phyloP scores from a whole-genome alignment of 805 yeast genomes.

The Ogataea ramenticola region DNA sequence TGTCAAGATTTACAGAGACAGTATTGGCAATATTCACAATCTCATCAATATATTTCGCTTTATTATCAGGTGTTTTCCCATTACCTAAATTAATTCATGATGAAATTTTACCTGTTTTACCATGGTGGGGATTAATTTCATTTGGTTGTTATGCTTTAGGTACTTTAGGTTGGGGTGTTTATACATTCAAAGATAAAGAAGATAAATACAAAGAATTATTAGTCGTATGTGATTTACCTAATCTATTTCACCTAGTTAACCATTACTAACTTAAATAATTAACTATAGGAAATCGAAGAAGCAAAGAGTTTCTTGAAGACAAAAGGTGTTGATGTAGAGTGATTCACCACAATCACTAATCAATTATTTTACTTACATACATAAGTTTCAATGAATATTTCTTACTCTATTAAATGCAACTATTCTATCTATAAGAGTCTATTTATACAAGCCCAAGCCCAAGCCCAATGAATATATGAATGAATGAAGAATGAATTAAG shows the following conservation, averaged over 20 bases:
- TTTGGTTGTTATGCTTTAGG: conserved; percentile 66
- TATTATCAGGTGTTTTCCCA: conserved; percentile 48
- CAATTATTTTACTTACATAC: too few species aligned
- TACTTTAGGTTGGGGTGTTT: conserved; percentile 61
- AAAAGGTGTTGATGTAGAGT: conserved; percentile 48
- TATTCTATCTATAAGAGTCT: too few species aligned
- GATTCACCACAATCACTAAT: conserved; percentile 2
- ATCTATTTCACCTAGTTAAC: too few species aligned
- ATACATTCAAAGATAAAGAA: conserved; percentile 64
- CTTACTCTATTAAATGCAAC: too few species aligned
- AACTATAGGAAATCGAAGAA: conserved; percentile 40
- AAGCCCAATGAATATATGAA: too few species aligned
- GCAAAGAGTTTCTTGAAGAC: conserved; percentile 52
- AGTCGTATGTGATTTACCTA: conserved; percentile 13
- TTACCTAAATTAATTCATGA: conserved; percentile 36
- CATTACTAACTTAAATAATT: background rate
- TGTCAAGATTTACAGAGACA: conserved; percentile 68
- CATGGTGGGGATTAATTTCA: conserved; percentile 62
- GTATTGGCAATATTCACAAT: conserved; percentile 36
- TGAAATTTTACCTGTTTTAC: conserved; percentile 57
- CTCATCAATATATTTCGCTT: conserved; percentile 47
- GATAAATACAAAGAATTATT: conserved; percentile 58
- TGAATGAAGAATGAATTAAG: too few species aligned
- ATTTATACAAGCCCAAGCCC: too few species aligned
- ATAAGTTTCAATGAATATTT: too few species aligned